These are phyloP conservation scores for Phytophthora pini DNA, from an alignment of 352 stramenopile species.

Conservation along the genomic window DNA sequence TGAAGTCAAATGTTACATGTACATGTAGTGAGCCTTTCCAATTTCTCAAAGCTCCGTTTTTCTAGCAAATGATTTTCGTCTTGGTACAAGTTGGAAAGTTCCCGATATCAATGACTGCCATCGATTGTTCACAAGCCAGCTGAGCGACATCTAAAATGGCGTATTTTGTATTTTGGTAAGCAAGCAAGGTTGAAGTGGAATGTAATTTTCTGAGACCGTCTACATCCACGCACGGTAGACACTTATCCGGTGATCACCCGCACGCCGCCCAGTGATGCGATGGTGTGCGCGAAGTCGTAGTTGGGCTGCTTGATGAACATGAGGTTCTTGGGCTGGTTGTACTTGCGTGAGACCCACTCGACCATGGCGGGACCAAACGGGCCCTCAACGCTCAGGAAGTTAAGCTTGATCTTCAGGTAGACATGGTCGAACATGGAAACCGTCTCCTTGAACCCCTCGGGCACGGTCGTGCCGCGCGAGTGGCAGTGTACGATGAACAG, in stretches of 20 bases:
- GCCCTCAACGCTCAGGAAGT: slow-evolving; percentile 90
- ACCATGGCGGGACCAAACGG: slow-evolving; percentile 90
- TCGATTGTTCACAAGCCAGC: too few relatives aligned
- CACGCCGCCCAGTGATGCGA: slow-evolving; percentile 91
- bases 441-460: slow-evolving; percentile 84
- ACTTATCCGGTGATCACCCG: slow-evolving; percentile 91
- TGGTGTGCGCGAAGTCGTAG: slow-evolving; percentile 93
- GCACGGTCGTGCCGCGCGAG: slow-evolving; percentile 57
- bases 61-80: too few relatives aligned
- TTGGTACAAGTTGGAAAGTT: too few relatives aligned
- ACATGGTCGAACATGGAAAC: slow-evolving; percentile 93
- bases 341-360: slow-evolving; percentile 91
- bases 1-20: too few relatives aligned
- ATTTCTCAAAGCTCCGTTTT: too few relatives aligned
- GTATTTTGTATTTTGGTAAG: background rate
- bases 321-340: slow-evolving; percentile 93
- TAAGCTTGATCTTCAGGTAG: slow-evolving; percentile 96
- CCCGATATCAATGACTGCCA: background rate
- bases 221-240: background rate
- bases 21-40: too few relatives aligned
- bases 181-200: slow-evolving; percentile 9
- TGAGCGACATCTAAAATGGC: too few relatives aligned
- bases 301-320: slow-evolving; percentile 98
- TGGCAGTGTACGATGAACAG: slow-evolving; percentile 93
- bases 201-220: slow-evolving; percentile 12